Base-by-base conservation (phyloP, 495 filamentous ascomycete genomes). In the Daldinia bambusicola region DNA sequence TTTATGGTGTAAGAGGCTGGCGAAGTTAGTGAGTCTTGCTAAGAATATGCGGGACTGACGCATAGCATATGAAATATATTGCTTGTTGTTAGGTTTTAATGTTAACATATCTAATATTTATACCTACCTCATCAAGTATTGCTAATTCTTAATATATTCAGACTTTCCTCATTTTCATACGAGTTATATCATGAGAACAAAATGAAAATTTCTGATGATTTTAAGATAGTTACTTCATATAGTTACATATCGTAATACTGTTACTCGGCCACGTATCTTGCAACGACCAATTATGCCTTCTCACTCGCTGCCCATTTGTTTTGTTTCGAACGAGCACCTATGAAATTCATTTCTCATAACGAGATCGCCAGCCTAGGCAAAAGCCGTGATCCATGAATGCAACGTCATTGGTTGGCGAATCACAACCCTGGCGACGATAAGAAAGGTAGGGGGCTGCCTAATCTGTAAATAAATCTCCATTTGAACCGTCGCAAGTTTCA, bases 361-460 rank as follows among this genome's bases (percentile, higher is more conserved):
- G 38, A 60, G 67, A 65, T 70, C 59, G 58, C 41, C 53, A 51
- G 50, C 16, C 58, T 41, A n/a, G 37, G 58, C 5, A 51, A 36
- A 56, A n/a, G 65, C 34, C 56, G 43, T 63, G 65, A 66, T 69
- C 50, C 45, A 59, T 55, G 18, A 30, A 63, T 63, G 61, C 53
- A 58, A 69, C 66, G 14, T 41, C 51, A 73, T 69, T 69, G 70
- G 70, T 48, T 66, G 22, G 37, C 56, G 61, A 66, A 65, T 59
- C 66, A 66, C 0, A 41, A 66, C 66, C 70, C 56, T 65, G 50
- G 48, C 18, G 20, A 38, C 31, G 65, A 72, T 68, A 72, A 53
- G 61, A 65, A 58, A 52, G 4, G 18, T 50, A 64, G 36, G 48
- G 61, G 55, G 34, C 16, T 58, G 64, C 26, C 26, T 26, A 26